Evolutionary conservation across 2,329 filamentous ascomycete species (phyloP).

Genomic region (Bertia moriformis): DNA sequence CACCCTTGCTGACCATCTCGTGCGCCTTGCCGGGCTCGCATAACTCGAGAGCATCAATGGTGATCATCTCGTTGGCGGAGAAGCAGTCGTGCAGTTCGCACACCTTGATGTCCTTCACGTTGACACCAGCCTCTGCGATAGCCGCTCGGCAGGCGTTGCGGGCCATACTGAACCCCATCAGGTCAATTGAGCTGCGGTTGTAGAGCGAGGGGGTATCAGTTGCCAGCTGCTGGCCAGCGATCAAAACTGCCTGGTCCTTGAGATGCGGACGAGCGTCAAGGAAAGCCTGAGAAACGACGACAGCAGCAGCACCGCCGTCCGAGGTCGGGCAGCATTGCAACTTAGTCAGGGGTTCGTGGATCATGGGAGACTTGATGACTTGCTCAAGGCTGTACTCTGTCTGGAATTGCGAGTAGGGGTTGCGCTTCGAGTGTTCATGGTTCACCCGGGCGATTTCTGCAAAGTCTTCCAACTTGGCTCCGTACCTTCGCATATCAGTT

Average conservation of each 20-base stretch:
- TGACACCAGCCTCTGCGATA: conserved; percentile 58
- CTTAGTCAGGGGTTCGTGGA: conserved; percentile 81
- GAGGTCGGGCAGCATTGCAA: conserved; percentile 97
- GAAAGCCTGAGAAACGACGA: conserved; percentile 80
- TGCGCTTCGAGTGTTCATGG: conserved; percentile 78
- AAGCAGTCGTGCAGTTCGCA: conserved; percentile 96
- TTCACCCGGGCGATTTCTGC: conserved; percentile 88
- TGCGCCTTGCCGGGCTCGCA: conserved; percentile 71
- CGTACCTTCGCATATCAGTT: conserved; percentile 40
- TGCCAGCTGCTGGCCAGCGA: conserved; percentile 77
- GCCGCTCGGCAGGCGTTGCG: conserved; percentile 55
- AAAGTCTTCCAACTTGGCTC: conserved; percentile 73
- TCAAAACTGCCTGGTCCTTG: conserved; percentile 66
- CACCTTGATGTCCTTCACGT: conserved; percentile 59
- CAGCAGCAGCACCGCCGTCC: conserved; percentile 76
- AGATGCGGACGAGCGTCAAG: conserved; percentile 73
- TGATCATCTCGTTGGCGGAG: conserved; percentile 84
- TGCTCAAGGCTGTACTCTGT: conserved; percentile 81
- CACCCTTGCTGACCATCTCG: conserved; percentile 72
- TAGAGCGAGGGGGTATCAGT: conserved; percentile 73
- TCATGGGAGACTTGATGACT: conserved; percentile 59
- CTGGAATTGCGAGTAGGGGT: conserved; percentile 96
- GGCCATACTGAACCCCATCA: conserved; percentile 81
- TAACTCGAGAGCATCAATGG: conserved; percentile 74
- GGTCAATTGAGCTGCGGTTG: conserved; percentile 66